Base-by-base conservation (phyloP, 2,329 filamentous ascomycete genomes). In the Cladosporium halotolerans region DNA sequence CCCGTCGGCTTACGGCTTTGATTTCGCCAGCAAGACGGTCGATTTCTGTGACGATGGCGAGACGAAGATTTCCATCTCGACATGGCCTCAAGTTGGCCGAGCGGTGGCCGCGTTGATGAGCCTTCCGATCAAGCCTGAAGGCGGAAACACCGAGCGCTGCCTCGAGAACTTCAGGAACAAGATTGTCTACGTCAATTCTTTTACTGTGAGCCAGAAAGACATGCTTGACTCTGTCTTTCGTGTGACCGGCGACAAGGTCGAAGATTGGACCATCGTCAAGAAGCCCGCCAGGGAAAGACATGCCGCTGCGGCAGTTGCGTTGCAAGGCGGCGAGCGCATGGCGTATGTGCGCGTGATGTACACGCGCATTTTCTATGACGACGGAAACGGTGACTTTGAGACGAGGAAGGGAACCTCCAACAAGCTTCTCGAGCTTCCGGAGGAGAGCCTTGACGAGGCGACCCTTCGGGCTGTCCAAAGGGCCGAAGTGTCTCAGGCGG, bases 211-310 rank as follows among this genome's bases (percentile, higher is more conserved):
- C 55, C 85, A 88, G 66, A 73, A 75, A 9, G 83, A 88, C 9
- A 86, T 88, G 72, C 74, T 88, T 51, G 76, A 78, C 38, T 77
- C 76, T n/a, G 67, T 84, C 10, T 74, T 83, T 60, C 76, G 78
- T 0, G 82, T 83, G 3, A 78, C 79, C 0, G 76, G 76, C 0
- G 81, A 78, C 0, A 77, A 69, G 1, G 79, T 83, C 38, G 68
- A 66, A 0, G 83, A 86, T 60, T 88, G 84, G 84, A 74, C 63
- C 2, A 75, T 88, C 52, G 71, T 63, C 1, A 66, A 75, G 7
- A 76, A 83, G 66, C 59, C 65, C 0, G 67, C 71, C 1, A 57
- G 70, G 39, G 67, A 79, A 63, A 74, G 82, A 18, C 80, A 74
- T 56, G 65, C 70, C 48, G 71, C 76, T 1, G 82, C 75, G 0